Evolutionary conservation across 805 yeast genomes (phyloP).

Genomic region (Saturnispora hagleri): DNA sequence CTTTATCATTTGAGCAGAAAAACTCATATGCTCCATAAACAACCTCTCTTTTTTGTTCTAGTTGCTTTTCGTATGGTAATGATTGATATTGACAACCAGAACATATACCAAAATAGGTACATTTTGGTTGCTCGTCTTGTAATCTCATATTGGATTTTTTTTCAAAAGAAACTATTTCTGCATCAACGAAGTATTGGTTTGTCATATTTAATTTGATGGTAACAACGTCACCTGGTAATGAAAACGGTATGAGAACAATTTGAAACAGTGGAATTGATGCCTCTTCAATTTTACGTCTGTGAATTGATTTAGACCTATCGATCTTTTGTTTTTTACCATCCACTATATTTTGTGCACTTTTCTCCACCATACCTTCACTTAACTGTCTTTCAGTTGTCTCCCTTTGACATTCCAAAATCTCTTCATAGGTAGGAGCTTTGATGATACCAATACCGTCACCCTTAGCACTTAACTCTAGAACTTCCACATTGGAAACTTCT

Average conservation of each 20-base stretch:
- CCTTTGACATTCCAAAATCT: conserved; percentile 16
- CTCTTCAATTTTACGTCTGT: conserved; percentile 9
- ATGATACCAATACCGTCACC: conserved; percentile 84
- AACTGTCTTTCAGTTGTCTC: conserved; percentile 9
- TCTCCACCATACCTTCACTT: conserved; percentile 3
- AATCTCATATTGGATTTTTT: conserved; percentile 39
- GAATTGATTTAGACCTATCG: conserved; percentile 5
- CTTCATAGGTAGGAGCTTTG: conserved; percentile 41
- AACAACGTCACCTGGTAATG: conserved; percentile 77
- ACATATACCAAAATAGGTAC: conserved; percentile 84
- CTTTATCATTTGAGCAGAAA: conserved; percentile 34
- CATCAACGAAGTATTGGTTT: conserved; percentile 63
- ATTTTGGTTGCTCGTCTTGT: conserved; percentile 33
- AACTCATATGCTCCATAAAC: conserved; percentile 73
- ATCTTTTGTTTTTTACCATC: conserved; percentile 7
- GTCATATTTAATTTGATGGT: conserved; percentile 66
- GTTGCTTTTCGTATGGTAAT: conserved; percentile 62
- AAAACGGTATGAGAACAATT: conserved; percentile 76
- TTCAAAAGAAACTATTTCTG: conserved; percentile 45
- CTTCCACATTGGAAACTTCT: conserved; percentile 44
- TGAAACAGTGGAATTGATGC: conserved; percentile 29
- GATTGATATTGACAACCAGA: conserved; percentile 94
- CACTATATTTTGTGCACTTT: conserved; percentile 1
- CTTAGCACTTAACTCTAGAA: conserved; percentile 55
- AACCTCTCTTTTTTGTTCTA: conserved; percentile 62